Base-by-base conservation (phyloP, 1,284 basidiomycete genomes). In the Cutaneotrichosporon dermatis region DNA sequence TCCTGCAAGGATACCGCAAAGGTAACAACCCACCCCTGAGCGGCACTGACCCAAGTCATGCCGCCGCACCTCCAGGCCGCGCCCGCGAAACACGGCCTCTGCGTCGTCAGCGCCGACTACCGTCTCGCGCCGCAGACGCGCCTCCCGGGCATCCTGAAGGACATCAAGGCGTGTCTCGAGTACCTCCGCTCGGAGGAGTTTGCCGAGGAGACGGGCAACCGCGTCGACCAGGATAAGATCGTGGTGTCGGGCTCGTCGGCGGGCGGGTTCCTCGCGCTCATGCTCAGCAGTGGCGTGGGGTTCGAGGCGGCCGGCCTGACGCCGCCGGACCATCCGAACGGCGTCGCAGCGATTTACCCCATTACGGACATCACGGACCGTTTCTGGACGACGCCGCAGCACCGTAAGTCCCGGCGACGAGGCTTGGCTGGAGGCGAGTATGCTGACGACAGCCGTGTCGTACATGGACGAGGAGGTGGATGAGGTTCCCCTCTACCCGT, bases 211-310 rank as follows among this genome's bases (percentile, higher is more conserved):
- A 58, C 59, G 2, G 52, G 49, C 15, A 37, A 50, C 48, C 10
- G n/a, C 6, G 59, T 58, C 13, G 46, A 60, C 48, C 62, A 58
- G 49, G 7, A 12, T 33, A 56, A 56, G 51, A 54, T 63, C 42
- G 37, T 63, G 43, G 58, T 63, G 40, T 52, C 49, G 12, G 61
- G 61, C 42, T 54, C 54, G 13, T 57, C 55, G 4, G 61, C 61
- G 13, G 61, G 61, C 11, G 61, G 61, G 6, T 63, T 58, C 58
- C 58, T 63, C 25, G 61, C 61, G 6, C 55, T 63, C 11, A 36
- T 63, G 34, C 46, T 59, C n/a, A 54, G 46, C 9, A 35, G 33
- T 2, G 60, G 60, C 11, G 50, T 62, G 12, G 57, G 61, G 3
- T 62, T 62, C 51, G 40, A 59, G 40, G 57, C 51, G 33, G 54